phyloP scores from a whole-genome alignment of 169 alveolate species.

The Eimeria praecox region DNA sequence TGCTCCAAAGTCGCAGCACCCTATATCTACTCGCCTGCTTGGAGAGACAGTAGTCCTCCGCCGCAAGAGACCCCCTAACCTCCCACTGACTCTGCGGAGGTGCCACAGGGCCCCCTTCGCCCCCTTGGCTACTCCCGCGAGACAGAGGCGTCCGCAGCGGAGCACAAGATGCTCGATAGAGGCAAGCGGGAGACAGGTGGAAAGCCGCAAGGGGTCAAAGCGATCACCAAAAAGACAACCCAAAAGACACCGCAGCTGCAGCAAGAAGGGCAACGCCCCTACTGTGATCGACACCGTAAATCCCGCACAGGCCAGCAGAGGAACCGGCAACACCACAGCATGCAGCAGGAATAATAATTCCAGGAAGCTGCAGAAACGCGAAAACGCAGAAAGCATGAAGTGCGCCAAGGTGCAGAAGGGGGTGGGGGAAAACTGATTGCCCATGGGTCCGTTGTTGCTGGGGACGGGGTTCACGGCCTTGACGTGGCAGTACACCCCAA shows the following conservation, averaged over 20 bases:
- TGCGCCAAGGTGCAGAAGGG: constrained; percentile 27
- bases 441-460: not conserved
- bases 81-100: not conserved
- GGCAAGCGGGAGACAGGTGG: constrained; percentile 8
- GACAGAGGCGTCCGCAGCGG: not conserved
- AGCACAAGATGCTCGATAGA: not conserved
- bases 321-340: constrained; percentile 18
- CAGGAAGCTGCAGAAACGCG: constrained; percentile 34
- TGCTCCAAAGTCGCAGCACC: not conserved
- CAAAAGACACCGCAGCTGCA: constrained; percentile 35
- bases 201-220: not conserved
- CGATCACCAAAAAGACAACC: constrained; percentile 26
- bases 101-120: constrained; percentile 7
- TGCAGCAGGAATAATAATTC: constrained; percentile 46
- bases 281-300: constrained; percentile 29
- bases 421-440: not conserved
- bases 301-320: constrained; percentile 4
- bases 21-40: not conserved
- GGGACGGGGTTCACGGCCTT: constrained; percentile 22
- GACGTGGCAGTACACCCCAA: constrained; percentile 31
- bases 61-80: not conserved
- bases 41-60: not conserved
- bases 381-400: constrained; percentile 12
- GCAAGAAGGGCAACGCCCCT: constrained; percentile 43
- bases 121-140: not conserved